Conservation (phyloP, 306 rosid genomes). For the Inga oerstediana region DNA sequence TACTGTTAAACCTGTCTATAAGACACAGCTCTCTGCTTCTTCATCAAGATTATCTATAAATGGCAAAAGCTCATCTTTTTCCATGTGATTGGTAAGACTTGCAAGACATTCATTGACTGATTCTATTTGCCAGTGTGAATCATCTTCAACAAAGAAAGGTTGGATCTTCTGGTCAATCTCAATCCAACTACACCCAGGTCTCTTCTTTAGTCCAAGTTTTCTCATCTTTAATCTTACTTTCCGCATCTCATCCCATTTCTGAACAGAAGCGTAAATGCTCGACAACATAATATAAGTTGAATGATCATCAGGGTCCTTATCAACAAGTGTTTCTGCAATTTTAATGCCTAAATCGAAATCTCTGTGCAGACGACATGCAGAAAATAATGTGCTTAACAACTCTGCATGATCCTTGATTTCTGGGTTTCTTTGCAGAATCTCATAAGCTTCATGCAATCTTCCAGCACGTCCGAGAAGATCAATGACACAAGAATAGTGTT, state of each 20-base stretch:
- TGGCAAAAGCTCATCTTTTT: constrained; percentile 43
- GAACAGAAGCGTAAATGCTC: constrained; percentile 65
- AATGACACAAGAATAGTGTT: constrained; percentile 80
- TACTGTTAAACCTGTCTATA: neutral
- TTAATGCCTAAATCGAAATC: constrained; percentile 60
- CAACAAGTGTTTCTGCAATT: constrained; percentile 55
- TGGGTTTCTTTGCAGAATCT: constrained; percentile 58
- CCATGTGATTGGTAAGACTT: constrained; percentile 64
- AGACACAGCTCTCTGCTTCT: constrained; percentile 4
- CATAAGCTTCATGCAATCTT: constrained; percentile 71
- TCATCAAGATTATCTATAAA: constrained; percentile 32
- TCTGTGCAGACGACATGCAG: constrained; percentile 62
- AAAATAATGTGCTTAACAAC: constrained; percentile 71
- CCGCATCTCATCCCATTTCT: constrained; percentile 70
- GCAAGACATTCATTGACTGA: constrained; percentile 55
- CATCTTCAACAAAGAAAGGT: constrained; percentile 69
- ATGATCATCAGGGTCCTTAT: constrained; percentile 66
- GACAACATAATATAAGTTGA: constrained; percentile 64
- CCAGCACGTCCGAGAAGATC: constrained; percentile 91
- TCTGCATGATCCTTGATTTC: constrained; percentile 57
- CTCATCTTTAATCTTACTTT: constrained; percentile 70
- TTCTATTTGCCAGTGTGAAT: constrained; percentile 56
- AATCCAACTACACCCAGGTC: constrained; percentile 86
- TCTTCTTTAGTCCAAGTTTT: constrained; percentile 71
- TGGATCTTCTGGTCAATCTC: constrained; percentile 66